phyloP scores from a whole-genome alignment of 2,329 filamentous ascomycete genomes.

The Xylariaceae sp. region DNA sequence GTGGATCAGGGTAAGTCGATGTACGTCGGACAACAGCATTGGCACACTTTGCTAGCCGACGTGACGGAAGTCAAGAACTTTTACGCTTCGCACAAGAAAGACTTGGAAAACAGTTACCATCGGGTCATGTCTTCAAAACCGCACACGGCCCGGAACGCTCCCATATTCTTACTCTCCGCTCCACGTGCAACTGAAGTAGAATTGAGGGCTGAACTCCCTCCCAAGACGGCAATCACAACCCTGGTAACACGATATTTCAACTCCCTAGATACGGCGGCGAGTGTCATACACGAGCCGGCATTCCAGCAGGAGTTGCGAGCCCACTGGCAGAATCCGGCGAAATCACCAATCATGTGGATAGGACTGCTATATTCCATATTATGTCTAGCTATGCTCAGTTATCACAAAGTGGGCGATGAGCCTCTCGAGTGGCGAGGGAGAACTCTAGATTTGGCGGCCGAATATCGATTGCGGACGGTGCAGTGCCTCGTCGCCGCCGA shows the following conservation, averaged over 20 bases:
- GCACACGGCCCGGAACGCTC: slow-evolving; percentile 55
- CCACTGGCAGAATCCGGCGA: slow-evolving; percentile 67
- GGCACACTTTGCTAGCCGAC: slow-evolving; percentile 72
- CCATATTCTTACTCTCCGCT: slow-evolving; percentile 73
- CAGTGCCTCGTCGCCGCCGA: slow-evolving; percentile 73
- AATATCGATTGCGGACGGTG: slow-evolving; percentile 67
- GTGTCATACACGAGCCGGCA: slow-evolving; percentile 75
- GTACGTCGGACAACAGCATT: slow-evolving; percentile 79
- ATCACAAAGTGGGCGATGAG: slow-evolving; percentile 73
- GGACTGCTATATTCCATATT: slow-evolving; percentile 72
- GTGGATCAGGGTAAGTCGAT: slow-evolving; percentile 69
- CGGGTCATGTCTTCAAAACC: slow-evolving; percentile 67
- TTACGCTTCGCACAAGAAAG: slow-evolving; percentile 79
- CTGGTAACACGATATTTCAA: slow-evolving; percentile 89
- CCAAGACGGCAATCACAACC: slow-evolving; percentile 76
- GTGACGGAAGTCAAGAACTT: slow-evolving; percentile 93
- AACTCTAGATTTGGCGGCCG: slow-evolving; percentile 52
- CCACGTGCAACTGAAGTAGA: slow-evolving; percentile 68
- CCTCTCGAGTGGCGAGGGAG: slow-evolving; percentile 71
- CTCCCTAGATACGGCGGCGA: slow-evolving; percentile 64
- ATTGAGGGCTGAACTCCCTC: slow-evolving; percentile 71
- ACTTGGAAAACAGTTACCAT: slow-evolving; percentile 75
- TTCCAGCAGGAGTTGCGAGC: slow-evolving; percentile 67
- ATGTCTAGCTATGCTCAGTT: slow-evolving; percentile 72
- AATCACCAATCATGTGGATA: slow-evolving; percentile 72